phyloP scores from a whole-genome alignment of 1,284 basidiomycete species.

The Apiotrichum akiyoshidainum region DNA sequence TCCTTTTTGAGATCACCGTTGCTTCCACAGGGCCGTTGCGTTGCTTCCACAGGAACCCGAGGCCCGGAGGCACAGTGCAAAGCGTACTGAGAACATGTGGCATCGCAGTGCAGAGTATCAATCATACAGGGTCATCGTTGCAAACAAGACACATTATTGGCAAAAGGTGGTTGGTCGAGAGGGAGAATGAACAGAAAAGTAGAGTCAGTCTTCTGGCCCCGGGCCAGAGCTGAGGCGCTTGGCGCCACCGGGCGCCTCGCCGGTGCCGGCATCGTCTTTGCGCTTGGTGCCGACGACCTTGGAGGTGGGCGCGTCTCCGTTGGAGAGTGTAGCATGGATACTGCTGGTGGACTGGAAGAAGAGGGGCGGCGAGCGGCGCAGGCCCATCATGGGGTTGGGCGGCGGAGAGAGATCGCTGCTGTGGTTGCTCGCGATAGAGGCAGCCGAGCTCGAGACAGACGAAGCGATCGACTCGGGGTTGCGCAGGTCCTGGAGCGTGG shows the following conservation, averaged over 20 bases:
- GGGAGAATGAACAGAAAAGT: not conserved
- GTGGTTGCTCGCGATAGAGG: slow-evolving; percentile 2
- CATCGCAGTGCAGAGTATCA: slow-evolving; percentile 6
- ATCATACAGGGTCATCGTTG: slow-evolving; percentile 5
- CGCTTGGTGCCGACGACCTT: slow-evolving; percentile 27
- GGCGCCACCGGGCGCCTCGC: slow-evolving; percentile 17
- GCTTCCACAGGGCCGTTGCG: too few species aligned
- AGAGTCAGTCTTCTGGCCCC: slow-evolving; percentile 13
- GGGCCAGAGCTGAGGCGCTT: slow-evolving; percentile 40
- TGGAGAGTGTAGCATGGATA: not conserved
- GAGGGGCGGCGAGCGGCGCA: slow-evolving; percentile 36
- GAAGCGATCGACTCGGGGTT: slow-evolving; percentile 11
- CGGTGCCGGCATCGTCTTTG: slow-evolving; percentile 25
- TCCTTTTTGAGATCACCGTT: too few species aligned
- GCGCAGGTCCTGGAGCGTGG: slow-evolving; percentile 23
- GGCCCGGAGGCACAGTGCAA: not conserved
- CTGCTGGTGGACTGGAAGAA: slow-evolving; percentile 37
- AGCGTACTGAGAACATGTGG: slow-evolving; percentile 9
- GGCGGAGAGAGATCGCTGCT: slow-evolving; percentile 13
- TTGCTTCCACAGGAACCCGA: too few species aligned
- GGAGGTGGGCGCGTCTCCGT: not conserved
- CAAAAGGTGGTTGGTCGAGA: not conserved
- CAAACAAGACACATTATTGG: slow-evolving; percentile 3
- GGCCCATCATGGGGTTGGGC: slow-evolving; percentile 27
- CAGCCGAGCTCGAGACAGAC: slow-evolving; percentile 6